Evolutionary conservation across 169 alveolate species (phyloP).

Genomic region (Cryptosporidium parvum): DNA sequence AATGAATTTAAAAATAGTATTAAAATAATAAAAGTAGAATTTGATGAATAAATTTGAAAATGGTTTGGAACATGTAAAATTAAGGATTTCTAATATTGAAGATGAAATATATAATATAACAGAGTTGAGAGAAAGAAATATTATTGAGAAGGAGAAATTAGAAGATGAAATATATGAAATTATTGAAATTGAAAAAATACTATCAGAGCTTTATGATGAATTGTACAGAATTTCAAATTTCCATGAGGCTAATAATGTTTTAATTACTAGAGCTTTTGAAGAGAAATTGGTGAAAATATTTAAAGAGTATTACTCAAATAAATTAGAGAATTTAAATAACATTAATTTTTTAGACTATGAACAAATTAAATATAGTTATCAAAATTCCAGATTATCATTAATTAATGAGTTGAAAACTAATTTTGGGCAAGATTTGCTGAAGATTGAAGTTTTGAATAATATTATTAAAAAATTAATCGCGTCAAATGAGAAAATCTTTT

Average conservation of each 20-base stretch:
- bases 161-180: neutral
- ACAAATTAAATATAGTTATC: neutral
- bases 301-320: neutral
- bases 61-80: constrained; percentile 32
- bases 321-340: neutral
- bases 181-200: neutral
- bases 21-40: neutral
- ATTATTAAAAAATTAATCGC: neutral
- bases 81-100: constrained; percentile 25
- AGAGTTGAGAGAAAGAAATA: neutral
- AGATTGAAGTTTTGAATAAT: neutral
- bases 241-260: constrained; percentile 12
- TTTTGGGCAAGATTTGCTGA: neutral
- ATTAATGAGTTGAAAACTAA: neutral
- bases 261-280: neutral
- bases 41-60: constrained; percentile 36
- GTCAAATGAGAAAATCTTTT: neutral
- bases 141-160: neutral
- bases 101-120: constrained; percentile 11
- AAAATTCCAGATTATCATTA: neutral
- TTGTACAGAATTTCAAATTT: constrained; percentile 8
- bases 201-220: constrained; percentile 13
- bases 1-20: neutral
- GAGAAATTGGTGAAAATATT: neutral
- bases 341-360: neutral